Evolutionary conservation across 2,329 filamentous ascomycete species (phyloP), one percentile per base, ranked within the genome.

Genomic region (Ophiobolus disseminans): DNA sequence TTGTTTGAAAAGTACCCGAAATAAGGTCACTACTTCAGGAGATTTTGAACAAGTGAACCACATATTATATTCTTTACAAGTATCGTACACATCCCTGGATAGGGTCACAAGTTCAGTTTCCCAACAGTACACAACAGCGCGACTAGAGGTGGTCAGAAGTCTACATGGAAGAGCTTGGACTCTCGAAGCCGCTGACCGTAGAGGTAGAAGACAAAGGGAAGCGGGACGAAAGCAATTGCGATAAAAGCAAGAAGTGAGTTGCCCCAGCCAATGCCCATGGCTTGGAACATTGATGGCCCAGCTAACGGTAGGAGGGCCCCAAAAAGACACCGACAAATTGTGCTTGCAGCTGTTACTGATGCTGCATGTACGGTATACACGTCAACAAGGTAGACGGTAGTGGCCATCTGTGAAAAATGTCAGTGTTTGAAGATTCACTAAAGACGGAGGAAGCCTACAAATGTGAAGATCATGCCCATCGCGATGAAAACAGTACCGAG

Each of bases 321-420:
- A 8, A 82, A 73, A 0, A 84, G 60, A n/a, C 72, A 76, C 31
- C 84, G 71, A 7, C 86, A 65, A 2, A 88, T 79, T 0, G 85
- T 69, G 49, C 86, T 86, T 3, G 85, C 85, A 1, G 87, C 86
- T 1, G 88, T 79, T 0, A 84, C 86, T 4, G 60, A 65, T 5
- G 68, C 67, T 22, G 63, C 63, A 45, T 69, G 60, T 17, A 65
- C 79, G 82, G 5, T 86, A 61, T 80, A 87, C 2, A 80, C 78
- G 45, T 89, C 85, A 34, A 88, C 80, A 3, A 88, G 77, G 57
- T 89, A 90, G 2, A 62, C 38, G 28, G 69, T 60, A 20, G 48
- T 43, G 10, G 66, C 56, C 45, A 66, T 54, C 38, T 40, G 17
- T 13, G 20, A 17, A 5, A 8, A 2, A 1, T 3, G 19, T 40